Evolutionary conservation across 768 basidiomycete genomes (phyloP), one percentile per base, ranked within the genome.

Genomic region (Auricularia auricula-judae): DNA sequence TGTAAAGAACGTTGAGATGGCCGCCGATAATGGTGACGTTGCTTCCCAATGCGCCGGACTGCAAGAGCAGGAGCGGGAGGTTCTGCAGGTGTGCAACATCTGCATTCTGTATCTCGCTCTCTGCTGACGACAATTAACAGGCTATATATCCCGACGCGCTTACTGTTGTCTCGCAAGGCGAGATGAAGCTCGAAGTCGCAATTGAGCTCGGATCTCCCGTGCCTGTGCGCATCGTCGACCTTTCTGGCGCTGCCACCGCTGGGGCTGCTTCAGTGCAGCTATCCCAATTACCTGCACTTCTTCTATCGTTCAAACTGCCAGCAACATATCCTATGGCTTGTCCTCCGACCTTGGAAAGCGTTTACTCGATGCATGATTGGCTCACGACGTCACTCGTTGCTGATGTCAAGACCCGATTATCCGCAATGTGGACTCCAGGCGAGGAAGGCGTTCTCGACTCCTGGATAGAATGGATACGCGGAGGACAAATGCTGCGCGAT

Each of bases 71-170:
- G 87, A 88, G 71, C 81, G 78, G 71, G 81, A 85, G 65, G 86
- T 87, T 23, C 69, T 88, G 29, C 79, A 84, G 80, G 87, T 85
- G 66, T 42, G 77, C 71, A 18, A 12, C 63, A 60, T 59, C 51
- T 51, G 43, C 63, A 29, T 51, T 56, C 33, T 10, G 33, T n/a
- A 60, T 44, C 36, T 64, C 36, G 44, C 66, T 18, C 29, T 29
- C 29, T 29, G 29, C 29, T 29, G 29, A 29, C 29, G 29, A 29
- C 29, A 29, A 29, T 29, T 0, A 29, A 8, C 67, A 91, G 89
- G 84, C 89, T n/a, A 91, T 91, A 56, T 88, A 86, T 71, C 89
- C 89, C 43, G 86, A 89, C 70, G 89, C 78, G 70, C 67, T 87
- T 4, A 80, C 75, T 61, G 70, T 73, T 29, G 68, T 72, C 36